A percentile compares a stretch with the other conserved stretches of the same genome.
phyloP scores from a whole-genome alignment of 495 filamentous ascomycete genomes.

The Lineolata rhizophorae region DNA sequence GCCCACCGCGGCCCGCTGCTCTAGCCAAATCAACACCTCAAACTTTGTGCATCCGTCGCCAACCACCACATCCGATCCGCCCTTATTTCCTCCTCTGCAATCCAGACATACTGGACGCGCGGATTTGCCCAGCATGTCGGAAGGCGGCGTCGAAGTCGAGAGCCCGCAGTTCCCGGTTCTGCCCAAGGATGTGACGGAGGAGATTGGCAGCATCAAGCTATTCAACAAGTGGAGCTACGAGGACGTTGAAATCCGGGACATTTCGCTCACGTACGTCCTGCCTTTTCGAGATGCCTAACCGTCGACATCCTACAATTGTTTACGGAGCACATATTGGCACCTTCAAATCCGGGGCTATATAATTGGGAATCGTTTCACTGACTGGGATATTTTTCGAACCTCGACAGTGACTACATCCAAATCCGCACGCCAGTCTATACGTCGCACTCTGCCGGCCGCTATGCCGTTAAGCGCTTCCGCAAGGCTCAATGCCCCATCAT shows the following conservation, averaged over 20 bases:
- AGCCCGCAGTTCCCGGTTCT: conserved; percentile 54
- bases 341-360: neutral
- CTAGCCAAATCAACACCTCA: too few species aligned
- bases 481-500: conserved; percentile 99
- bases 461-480: conserved; percentile 98
- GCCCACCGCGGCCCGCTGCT: too few species aligned
- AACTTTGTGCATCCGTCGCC: too few species aligned
- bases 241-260: conserved; percentile 98
- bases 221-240: conserved; percentile 98
- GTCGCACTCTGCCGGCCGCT: conserved; percentile 94
- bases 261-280: conserved; percentile 96
- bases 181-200: conserved; percentile 79
- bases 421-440: conserved; percentile 97
- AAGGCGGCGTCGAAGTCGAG: conserved; percentile 80
- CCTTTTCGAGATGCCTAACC: too few species aligned
- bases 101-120: too few species aligned
- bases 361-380: neutral
- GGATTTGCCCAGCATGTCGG: conserved; percentile 42
- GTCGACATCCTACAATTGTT: too few species aligned
- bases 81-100: too few species aligned
- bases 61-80: too few species aligned
- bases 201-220: conserved; percentile 88
- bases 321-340: too few species aligned
- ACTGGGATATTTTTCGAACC: conserved; percentile 1
- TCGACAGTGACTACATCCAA: conserved; percentile 86